These are phyloP conservation scores for Diutina pseudorugosa DNA, from an alignment of 1,139 yeast species.

Conservation along the genomic window DNA sequence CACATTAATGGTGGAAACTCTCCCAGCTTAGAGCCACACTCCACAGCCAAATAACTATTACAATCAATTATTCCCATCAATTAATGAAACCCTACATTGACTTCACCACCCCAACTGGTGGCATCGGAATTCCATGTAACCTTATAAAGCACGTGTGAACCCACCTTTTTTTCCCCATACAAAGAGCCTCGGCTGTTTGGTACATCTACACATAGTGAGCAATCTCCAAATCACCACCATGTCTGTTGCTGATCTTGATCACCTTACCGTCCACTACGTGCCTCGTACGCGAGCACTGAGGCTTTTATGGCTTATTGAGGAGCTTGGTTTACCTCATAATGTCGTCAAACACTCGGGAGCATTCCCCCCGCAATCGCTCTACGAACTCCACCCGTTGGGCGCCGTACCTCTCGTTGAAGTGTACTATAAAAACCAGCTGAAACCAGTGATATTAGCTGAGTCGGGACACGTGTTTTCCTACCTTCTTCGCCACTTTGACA, in stretches of 20 bases:
- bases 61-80: too few relatives aligned
- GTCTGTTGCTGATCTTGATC: not conserved
- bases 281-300: not conserved
- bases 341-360: not conserved
- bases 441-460: conserved; percentile 8
- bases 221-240: not conserved
- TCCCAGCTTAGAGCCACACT: too few relatives aligned
- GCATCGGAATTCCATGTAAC: too few relatives aligned
- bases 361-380: conserved; percentile 12
- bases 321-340: not conserved
- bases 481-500: conserved; percentile 8
- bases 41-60: too few relatives aligned
- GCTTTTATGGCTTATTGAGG: not conserved
- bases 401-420: conserved; percentile 43
- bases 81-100: too few relatives aligned
- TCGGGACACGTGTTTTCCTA: conserved; percentile 9
- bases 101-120: too few relatives aligned
- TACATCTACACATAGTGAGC: too few relatives aligned
- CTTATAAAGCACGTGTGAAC: too few relatives aligned
- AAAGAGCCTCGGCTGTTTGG: too few relatives aligned
- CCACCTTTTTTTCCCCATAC: too few relatives aligned
- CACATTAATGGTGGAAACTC: too few relatives aligned
- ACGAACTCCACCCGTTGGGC: conserved; percentile 43
- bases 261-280: not conserved
- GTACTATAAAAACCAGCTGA: conserved; percentile 25